A percentile compares a stretch with the other conserved stretches of the same genome.
Conservation (phyloP, 1,284 basidiomycete species). For the Tylopilus sp. region DNA sequence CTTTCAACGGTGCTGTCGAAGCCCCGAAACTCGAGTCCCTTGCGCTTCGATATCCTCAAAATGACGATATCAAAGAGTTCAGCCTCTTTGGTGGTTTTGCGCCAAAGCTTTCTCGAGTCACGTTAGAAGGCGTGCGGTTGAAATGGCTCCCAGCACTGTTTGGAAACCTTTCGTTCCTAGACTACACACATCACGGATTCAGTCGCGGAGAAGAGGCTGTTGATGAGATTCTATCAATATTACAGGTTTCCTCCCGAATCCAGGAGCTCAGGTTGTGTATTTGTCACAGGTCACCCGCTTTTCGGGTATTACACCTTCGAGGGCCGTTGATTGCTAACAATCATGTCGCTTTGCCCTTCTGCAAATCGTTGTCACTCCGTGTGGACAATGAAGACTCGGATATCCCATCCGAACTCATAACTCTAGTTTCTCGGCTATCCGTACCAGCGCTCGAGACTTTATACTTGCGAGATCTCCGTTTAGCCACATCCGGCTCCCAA, state of each 20-base stretch:
- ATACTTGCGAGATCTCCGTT: constrained; percentile 50
- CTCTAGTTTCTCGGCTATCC: constrained; percentile 52
- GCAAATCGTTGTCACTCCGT: constrained; percentile 52
- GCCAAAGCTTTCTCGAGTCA: constrained; percentile 59
- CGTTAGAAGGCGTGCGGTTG: constrained; percentile 67
- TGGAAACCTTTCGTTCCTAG: constrained; percentile 62
- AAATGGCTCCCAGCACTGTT: constrained; percentile 67
- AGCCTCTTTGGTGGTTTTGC: constrained; percentile 66
- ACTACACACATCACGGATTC: constrained; percentile 68
- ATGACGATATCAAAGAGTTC: constrained; percentile 72
- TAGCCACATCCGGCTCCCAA: constrained; percentile 19
- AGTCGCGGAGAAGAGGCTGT: constrained; percentile 54
- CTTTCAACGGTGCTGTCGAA: constrained; percentile 21
- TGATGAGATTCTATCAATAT: constrained; percentile 55
- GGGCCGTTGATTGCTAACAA: constrained; percentile 24
- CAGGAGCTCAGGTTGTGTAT: constrained; percentile 55
- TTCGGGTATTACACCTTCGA: constrained; percentile 29
- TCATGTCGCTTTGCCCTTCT: constrained; percentile 47
- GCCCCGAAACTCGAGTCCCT: constrained; percentile 61
- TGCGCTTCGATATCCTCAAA: constrained; percentile 61
- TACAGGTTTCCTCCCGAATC: constrained; percentile 54
- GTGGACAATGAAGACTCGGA: constrained; percentile 56
- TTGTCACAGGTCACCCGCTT: constrained; percentile 32
- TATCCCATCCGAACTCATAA: constrained; percentile 58
- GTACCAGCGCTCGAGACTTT: constrained; percentile 52